Conservation (phyloP, 371 early-diverging fungal genomes). For the Saksenaea vasiformis region DNA sequence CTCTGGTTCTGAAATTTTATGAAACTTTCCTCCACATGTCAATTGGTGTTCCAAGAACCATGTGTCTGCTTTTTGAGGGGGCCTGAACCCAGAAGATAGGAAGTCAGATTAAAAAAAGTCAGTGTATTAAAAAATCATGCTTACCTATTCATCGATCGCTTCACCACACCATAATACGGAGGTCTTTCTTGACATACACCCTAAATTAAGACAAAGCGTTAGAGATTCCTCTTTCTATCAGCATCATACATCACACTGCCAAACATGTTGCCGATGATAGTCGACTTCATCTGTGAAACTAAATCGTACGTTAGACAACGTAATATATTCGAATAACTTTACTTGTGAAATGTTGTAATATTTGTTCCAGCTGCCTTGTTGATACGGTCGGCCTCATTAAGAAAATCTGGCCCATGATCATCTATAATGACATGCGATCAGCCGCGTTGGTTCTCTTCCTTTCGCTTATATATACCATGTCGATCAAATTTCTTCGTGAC, state of each 20-base stretch:
- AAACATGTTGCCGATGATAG: conserved; percentile 63
- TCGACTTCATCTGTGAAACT: conserved; percentile 66
- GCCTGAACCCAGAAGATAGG: conserved; percentile 27
- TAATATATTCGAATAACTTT: neutral
- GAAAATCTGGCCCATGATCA: conserved; percentile 57
- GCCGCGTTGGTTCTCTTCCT: neutral
- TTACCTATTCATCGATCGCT: conserved; percentile 66
- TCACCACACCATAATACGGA: conserved; percentile 64
- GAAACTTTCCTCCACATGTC: conserved; percentile 62
- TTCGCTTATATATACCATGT: conserved; percentile 30
- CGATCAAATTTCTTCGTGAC: conserved; percentile 49
- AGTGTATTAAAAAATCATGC: neutral
- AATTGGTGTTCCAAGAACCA: conserved; percentile 64
- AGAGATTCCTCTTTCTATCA: neutral
- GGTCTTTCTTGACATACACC: conserved; percentile 59
- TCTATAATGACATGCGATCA: conserved; percentile 23
- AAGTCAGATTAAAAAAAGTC: neutral
- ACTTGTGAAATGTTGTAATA: conserved; percentile 65
- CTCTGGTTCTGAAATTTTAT: conserved; percentile 59
- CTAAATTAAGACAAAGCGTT: conserved; percentile 13
- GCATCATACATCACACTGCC: conserved; percentile 57
- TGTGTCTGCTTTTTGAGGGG: conserved; percentile 66
- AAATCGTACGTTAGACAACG: neutral
- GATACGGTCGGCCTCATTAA: conserved; percentile 51
- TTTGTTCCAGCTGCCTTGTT: conserved; percentile 53